Percentiles rank a stretch among this genome's conserved stretches.
Evolutionary conservation across 148 eudicot species (phyloP).

Genomic region (Vaccinium corymbosum): DNA sequence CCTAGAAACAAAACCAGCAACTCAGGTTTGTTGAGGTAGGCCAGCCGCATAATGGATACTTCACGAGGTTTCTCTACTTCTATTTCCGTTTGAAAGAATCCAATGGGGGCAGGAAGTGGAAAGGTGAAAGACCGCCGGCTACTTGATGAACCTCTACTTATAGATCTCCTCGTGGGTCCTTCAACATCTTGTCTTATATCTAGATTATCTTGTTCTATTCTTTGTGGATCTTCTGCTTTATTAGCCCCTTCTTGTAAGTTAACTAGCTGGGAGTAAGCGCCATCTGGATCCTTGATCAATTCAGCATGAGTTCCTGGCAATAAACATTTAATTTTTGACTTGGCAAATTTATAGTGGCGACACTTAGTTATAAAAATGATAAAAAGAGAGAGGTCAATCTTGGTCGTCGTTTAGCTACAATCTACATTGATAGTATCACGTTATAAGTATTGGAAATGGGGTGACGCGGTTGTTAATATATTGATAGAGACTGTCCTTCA

Average conservation of each 20-base stretch:
- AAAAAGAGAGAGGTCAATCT: background rate
- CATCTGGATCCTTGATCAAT: slow-evolving; percentile 54
- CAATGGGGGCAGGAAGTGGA: slow-evolving; percentile 31
- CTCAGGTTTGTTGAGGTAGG: slow-evolving; percentile 68
- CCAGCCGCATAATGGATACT: slow-evolving; percentile 47
- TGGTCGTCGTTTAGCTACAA: background rate
- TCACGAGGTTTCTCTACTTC: slow-evolving; percentile 20
- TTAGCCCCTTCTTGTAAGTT: slow-evolving; percentile 60
- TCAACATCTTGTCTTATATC: slow-evolving; percentile 24
- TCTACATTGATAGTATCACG: background rate
- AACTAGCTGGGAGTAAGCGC: slow-evolving; percentile 73
- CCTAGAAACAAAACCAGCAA: slow-evolving; percentile 54
- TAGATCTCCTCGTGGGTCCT: slow-evolving; percentile 49
- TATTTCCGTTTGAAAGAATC: slow-evolving; percentile 26
- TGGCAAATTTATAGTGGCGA: background rate
- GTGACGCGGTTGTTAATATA: background rate
- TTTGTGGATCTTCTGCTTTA: slow-evolving; percentile 27
- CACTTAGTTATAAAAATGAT: background rate
- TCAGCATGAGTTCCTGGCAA: slow-evolving; percentile 61
- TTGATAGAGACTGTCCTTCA: background rate
- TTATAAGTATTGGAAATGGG: background rate
- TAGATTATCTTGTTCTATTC: slow-evolving; percentile 20
- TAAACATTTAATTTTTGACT: slow-evolving; percentile 13
- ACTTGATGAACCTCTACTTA: slow-evolving; percentile 54
- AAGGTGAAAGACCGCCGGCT: slow-evolving; percentile 39